Base-by-base conservation (phyloP, 768 basidiomycete species). In the Dendrothele bispora region DNA sequence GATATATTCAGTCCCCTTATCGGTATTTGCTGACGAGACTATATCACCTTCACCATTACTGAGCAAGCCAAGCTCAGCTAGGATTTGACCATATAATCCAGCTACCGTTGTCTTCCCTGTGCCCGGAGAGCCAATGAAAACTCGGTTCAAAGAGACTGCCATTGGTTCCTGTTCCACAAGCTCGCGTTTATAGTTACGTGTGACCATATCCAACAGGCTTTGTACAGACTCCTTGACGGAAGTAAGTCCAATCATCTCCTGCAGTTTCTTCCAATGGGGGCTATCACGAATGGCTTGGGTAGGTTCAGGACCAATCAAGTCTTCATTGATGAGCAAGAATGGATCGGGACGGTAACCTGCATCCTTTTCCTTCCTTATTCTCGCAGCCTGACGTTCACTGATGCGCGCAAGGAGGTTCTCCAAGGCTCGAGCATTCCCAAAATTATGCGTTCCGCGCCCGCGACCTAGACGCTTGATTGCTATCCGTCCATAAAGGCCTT, bases 51-150 rank as follows among this genome's bases (percentile, higher is more conserved):
- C 86, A 7, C 82, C 83, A 34, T 83, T 85, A 58, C 81, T 84
- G n/a, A 88, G 58, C n/a, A 88, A 58, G 4, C 77, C 75, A 1
- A 88, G 58, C 40, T 85, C 83, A 0, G 69, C 75, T 11, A 88
- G 60, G 38, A 86, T 79, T 48, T 75, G 73, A 1, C 86, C 86
- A 52, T 87, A 88, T 4, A 84, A 57, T 54, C 78, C 79, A 0
- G 82, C 84, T 0, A 88, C 84, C 0, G 81, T 81, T 1, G 85
- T 88, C 59, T 87, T 88, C 0, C 85, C 85, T 0, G 85, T 86
- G 3, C 85, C 85, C 5, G 85, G 85, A 10, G 78, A 77, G 1
- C 86, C 86, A 24, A 84, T 55, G 62, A 87, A 86, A 0, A 82
- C 78, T 14, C 80, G 62, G 43, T 75, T 77, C 41, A 75, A 55